Conservation (phyloP, 208 protist genomes). For the Trypanosoma mega region DNA sequence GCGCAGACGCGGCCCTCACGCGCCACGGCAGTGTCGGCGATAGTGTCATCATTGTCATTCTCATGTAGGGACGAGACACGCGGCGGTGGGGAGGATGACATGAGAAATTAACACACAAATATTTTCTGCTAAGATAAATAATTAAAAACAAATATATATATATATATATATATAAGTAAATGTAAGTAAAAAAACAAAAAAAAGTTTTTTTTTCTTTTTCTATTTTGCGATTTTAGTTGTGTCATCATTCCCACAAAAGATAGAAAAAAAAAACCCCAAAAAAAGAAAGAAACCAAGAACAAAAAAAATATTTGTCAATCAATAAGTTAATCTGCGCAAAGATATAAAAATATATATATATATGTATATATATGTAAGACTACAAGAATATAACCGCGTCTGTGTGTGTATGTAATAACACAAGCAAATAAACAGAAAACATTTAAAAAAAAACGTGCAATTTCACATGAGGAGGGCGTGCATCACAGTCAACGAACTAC, state of each 20-base stretch:
- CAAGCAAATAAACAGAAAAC: too few species aligned
- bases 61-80: too few species aligned
- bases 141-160: constrained; percentile 12
- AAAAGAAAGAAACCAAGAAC: neutral
- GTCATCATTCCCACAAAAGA: too few species aligned
- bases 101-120: constrained; percentile 1
- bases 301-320: neutral
- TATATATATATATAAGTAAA: constrained; percentile 11
- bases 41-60: neutral
- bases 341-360: constrained; percentile 2
- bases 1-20: constrained; percentile 41
- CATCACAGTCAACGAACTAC: too few species aligned
- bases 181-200: constrained; percentile 10
- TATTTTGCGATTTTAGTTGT: too few species aligned
- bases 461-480: too few species aligned
- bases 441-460: too few species aligned
- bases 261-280: constrained; percentile 17
- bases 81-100: too few species aligned
- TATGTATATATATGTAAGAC: neutral
- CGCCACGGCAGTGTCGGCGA: constrained; percentile 8
- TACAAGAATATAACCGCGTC: constrained; percentile 6
- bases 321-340: constrained; percentile 3
- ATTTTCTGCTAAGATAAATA: neutral
- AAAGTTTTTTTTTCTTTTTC: too few species aligned
- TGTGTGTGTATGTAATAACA: too few species aligned